Base-by-base conservation (phyloP, 768 basidiomycete species). In the Phallus indusiatus region DNA sequence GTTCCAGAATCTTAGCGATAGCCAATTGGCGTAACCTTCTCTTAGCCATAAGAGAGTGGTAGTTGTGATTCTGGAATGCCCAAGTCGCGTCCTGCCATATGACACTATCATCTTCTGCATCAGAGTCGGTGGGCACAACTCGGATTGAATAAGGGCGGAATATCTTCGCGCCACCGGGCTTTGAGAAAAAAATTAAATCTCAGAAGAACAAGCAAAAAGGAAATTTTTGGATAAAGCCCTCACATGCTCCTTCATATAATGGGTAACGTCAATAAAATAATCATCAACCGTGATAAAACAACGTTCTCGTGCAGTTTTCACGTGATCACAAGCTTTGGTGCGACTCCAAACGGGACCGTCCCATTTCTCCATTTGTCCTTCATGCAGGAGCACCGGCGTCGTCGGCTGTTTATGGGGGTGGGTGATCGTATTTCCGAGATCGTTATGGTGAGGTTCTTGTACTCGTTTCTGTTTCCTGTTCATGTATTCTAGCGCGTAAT, bases 11-110 rank as follows among this genome's bases (percentile, higher is more conserved):
- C 16, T 34, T 76, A 18, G 82, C 83, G 11, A 84, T 64, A 54
- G 77, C 70, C 42, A 83, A 65, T 51, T 78, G 72, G n/a, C 64
- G 62, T 76, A 84, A 75, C 48, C 75, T 71, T 63, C 70, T 72
- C 62, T 70, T 74, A 14, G 83, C 83, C 3, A 78, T 77, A n/a
- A 78, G 73, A 14, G 84, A 83, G 64, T 89, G 87, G 57, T 81
- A 82, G 66, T 89, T 91, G 64, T 87, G 71, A 14, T 86, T 86
- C 57, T 78, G 74, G 71, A 86, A 89, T 0, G 86, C 84, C 76
- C 79, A 80, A 6, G 77, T 77, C 0, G 84, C 83, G 51, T 84
- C 76, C 58, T 69, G 70, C 69, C 73, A 69, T 3, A 60, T 47
- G 16, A 52, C 20, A 3, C 28, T 7, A 34, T 64, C 36, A 1